These are phyloP conservation scores for Aspergillus japonicus DNA, from an alignment of 2,329 filamentous ascomycete species.

Conservation along the genomic window DNA sequence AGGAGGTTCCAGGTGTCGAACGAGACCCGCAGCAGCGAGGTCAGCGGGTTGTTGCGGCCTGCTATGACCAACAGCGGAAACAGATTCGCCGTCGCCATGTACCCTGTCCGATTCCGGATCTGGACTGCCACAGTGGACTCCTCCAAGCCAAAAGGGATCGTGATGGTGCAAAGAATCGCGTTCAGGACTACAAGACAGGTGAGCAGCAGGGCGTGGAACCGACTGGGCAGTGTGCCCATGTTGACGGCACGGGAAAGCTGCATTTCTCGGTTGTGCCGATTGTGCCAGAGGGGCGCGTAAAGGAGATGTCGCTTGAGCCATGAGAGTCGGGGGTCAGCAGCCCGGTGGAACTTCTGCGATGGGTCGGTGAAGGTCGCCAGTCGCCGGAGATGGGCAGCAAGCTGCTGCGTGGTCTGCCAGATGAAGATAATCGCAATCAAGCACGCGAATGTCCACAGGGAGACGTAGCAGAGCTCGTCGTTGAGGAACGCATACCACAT, in stretches of 20 bases:
- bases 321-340: not conserved
- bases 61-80: conserved; percentile 43
- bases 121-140: conserved; percentile 33
- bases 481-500: conserved; percentile 5
- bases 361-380: conserved; percentile 6
- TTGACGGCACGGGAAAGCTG: conserved; percentile 42
- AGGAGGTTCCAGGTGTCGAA: conserved; percentile 54
- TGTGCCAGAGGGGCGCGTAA: conserved; percentile 44
- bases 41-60: conserved; percentile 44
- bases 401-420: not conserved
- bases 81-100: conserved; percentile 41
- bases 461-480: conserved; percentile 6
- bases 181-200: conserved; percentile 40
- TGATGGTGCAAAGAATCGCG: conserved; percentile 50
- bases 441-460: conserved; percentile 3
- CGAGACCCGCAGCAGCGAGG: conserved; percentile 37
- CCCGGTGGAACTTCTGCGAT: not conserved
- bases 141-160: conserved; percentile 37
- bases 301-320: conserved; percentile 51
- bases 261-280: conserved; percentile 45
- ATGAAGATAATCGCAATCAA: conserved; percentile 4
- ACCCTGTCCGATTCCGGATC: conserved; percentile 42
- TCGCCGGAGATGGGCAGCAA: not conserved
- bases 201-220: conserved; percentile 45
- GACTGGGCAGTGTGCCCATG: conserved; percentile 45